A percentile compares a stretch with the other conserved stretches of the same genome.
phyloP scores from a whole-genome alignment of 164 flowering plant species.

The Tetracentron sinense region DNA sequence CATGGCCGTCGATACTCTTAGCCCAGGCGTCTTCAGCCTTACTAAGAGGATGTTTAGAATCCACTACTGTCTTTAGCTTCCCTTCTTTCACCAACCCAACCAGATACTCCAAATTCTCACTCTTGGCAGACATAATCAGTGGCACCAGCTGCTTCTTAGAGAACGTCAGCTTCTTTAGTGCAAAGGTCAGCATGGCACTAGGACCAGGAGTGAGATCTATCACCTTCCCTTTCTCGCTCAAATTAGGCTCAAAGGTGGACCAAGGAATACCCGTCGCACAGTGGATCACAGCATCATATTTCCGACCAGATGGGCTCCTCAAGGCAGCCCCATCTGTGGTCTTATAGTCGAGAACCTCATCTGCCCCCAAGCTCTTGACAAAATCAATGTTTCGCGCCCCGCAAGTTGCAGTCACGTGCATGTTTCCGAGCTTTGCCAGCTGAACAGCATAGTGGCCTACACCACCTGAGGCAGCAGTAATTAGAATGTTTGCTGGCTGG shows the following conservation, averaged over 20 bases:
- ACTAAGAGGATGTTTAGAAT: slow-evolving; percentile 24
- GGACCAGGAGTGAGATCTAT: slow-evolving; percentile 25
- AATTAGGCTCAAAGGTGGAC: slow-evolving; percentile 26
- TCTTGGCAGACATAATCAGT: slow-evolving; percentile 3
- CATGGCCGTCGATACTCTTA: slow-evolving; percentile 19
- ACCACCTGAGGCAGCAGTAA: slow-evolving; percentile 47
- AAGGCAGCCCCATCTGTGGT: slow-evolving; percentile 32
- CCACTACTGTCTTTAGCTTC: slow-evolving; percentile 9
- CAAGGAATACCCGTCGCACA: slow-evolving; percentile 25
- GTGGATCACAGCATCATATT: slow-evolving; percentile 30
- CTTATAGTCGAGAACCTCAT: slow-evolving; percentile 34
- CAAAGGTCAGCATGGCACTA: slow-evolving; percentile 13
- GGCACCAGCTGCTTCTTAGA: slow-evolving; percentile 29
- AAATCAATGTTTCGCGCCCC: slow-evolving; percentile 30
- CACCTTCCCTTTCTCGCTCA: slow-evolving; percentile 23
- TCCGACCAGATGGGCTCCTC: slow-evolving; percentile 28
- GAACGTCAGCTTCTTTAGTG: slow-evolving; percentile 21
- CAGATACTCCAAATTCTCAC: slow-evolving; percentile 20
- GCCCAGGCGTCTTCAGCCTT: slow-evolving; percentile 33
- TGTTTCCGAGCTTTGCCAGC: slow-evolving; percentile 39
- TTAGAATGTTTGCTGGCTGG: slow-evolving; percentile 25
- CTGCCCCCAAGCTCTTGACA: slow-evolving; percentile 32
- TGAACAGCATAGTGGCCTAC: slow-evolving; percentile 45
- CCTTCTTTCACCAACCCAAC: slow-evolving; percentile 22
- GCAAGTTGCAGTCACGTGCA: slow-evolving; percentile 32